Base-by-base conservation (phyloP, 1,284 basidiomycete species). In the Phenoliferia sp. region DNA sequence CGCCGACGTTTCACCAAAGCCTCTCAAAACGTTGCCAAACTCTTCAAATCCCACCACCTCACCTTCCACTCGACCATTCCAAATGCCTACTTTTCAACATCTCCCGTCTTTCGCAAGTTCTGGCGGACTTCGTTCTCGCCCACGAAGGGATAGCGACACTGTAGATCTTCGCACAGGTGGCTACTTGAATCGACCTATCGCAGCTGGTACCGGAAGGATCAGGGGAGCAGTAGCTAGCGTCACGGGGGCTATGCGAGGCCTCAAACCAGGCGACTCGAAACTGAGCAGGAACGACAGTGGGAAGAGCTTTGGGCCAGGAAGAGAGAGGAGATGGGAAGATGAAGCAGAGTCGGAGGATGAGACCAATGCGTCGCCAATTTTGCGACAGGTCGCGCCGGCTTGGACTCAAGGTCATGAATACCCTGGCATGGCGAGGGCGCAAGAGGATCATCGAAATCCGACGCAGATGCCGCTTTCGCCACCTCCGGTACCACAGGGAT, bases 141-240 rank as follows among this genome's bases (percentile, higher is more conserved):
- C 32, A 22, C 31, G 59, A 2, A 28, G 66, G 3, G 54, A 39
- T 5, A 60, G 58, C 15, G 63, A 65, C n/a, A 19, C 54, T 3
- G 36, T 65, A 16, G 63, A 65, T 19, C 28, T 65, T 2, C 33
- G 63, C 22, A 60, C 63, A 16, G 63, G 63, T 10, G 31, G 48
- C 15, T 52, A 55, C 34, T 34, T 65, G 7, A 32, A 22, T 29
- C 56, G 56, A 34, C 32, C 31, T 12, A 19, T 57, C 32, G 56
- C 32, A 22, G n/a, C 15, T 19, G 29, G 29, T 9, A 57, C 31
- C 22, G 15, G 3, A 10, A 19, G 31, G 7, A 5, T 57, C 32
- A n/a, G 32, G 7, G 56, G 32, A 22, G 56, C 56, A n/a, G 56
- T 33, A 7, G 56, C 32, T 3, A 29, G n/a, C 17, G 16, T 57